Evolutionary conservation across 2,329 filamentous ascomycete species (phyloP).

Genomic region (Laburnicola sp.): DNA sequence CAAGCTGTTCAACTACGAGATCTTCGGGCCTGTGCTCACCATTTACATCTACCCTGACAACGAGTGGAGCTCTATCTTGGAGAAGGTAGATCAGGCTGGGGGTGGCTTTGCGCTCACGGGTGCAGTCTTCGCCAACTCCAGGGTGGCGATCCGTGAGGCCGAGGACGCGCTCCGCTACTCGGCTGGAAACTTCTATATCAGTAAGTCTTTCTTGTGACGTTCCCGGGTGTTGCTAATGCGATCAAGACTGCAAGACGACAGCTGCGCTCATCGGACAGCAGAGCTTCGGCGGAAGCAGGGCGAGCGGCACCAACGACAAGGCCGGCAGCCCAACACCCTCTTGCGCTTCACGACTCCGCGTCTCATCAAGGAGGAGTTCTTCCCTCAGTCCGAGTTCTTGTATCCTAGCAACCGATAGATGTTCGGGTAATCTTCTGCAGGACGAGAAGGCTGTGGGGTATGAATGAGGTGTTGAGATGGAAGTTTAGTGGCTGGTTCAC

Average conservation of each 20-base stretch:
- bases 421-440: too few relatives aligned
- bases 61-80: conserved; percentile 57
- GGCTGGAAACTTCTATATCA: conserved; percentile 82
- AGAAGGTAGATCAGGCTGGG: conserved; percentile 61
- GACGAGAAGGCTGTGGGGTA: neutral
- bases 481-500: too few relatives aligned
- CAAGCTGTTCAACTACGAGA: conserved; percentile 72
- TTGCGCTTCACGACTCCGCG: conserved; percentile 58
- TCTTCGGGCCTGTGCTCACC: conserved; percentile 77
- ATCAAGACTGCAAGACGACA: conserved; percentile 32
- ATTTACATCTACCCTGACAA: conserved; percentile 77
- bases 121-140: conserved; percentile 70
- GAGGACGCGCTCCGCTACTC: conserved; percentile 71
- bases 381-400: conserved; percentile 49
- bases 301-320: conserved; percentile 60
- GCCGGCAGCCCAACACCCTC: conserved; percentile 56
- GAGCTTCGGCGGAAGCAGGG: conserved; percentile 56
- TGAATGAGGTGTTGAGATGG: neutral
- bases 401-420: conserved; percentile 54
- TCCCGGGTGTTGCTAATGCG: conserved; percentile 6
- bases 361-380: conserved; percentile 58
- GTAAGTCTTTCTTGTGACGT: conserved; percentile 31
- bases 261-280: conserved; percentile 52
- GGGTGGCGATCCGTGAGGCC: conserved; percentile 64
- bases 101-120: conserved; percentile 76